These are phyloP conservation scores for Suillus fuscotomentosus DNA, from an alignment of 768 basidiomycete species.

Conservation along the genomic window DNA sequence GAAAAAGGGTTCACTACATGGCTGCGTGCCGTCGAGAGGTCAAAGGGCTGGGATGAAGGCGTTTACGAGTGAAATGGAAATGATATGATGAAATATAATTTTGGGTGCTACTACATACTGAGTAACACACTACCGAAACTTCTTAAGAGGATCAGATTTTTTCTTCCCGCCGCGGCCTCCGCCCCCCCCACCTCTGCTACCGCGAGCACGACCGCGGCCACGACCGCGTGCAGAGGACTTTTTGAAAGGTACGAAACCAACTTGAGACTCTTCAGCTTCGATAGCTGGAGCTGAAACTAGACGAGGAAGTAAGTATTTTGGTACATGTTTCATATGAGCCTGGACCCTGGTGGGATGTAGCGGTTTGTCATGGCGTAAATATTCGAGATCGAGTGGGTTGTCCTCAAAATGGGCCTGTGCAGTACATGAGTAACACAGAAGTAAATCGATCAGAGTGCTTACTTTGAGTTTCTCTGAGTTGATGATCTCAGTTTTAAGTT, in stretches of 20 bases:
- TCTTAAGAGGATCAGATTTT: conserved; percentile 81
- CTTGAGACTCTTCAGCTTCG: conserved; percentile 37
- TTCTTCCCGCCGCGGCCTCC: conserved; percentile 61
- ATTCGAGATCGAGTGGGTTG: conserved; percentile 91
- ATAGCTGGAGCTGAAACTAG: conserved; percentile 51
- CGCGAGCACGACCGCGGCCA: conserved; percentile 46
- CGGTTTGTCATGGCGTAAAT: conserved; percentile 91
- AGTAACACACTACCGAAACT: conserved; percentile 45
- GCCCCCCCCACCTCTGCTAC: conserved; percentile 34
- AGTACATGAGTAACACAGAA: conserved; percentile 2
- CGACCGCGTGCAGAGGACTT: conserved; percentile 49
- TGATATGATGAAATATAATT: neutral
- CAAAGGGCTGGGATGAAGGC: conserved; percentile 77
- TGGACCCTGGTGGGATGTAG: conserved; percentile 88
- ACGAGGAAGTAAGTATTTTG: conserved; percentile 86
- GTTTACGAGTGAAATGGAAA: conserved; percentile 24
- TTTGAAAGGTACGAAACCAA: conserved; percentile 73
- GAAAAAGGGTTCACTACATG: conserved; percentile 74
- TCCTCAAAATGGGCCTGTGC: conserved; percentile 94
- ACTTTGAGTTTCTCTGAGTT: conserved; percentile 98
- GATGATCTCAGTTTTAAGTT: conserved; percentile 88
- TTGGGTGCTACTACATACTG: neutral
- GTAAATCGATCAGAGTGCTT: conserved; percentile 14
- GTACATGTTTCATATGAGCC: conserved; percentile 94
- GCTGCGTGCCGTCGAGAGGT: conserved; percentile 86